phyloP scores from a whole-genome alignment of 2,329 filamentous ascomycete genomes.

The Botrytis fabae region DNA sequence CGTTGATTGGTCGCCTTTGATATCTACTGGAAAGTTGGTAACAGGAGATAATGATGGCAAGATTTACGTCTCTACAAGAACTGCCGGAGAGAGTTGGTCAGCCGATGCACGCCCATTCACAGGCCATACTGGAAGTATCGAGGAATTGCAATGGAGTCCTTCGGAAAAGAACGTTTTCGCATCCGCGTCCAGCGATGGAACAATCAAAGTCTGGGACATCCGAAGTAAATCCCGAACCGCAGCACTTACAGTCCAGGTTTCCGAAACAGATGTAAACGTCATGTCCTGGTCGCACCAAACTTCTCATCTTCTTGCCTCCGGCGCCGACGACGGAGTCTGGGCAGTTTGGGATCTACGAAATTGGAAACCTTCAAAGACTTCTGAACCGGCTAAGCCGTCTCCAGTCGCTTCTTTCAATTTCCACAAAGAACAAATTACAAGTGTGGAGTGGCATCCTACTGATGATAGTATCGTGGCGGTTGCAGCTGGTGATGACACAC shows the following conservation, averaged over 20 bases:
- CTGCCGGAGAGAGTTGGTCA: constrained; percentile 84
- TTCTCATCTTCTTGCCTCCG: constrained; percentile 84
- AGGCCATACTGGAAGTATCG: constrained; percentile 81
- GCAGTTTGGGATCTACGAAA: constrained; percentile 94
- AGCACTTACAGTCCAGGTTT: constrained; percentile 84
- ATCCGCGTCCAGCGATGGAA: constrained; percentile 90
- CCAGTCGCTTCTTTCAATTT: constrained; percentile 93
- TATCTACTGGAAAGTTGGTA: constrained; percentile 79
- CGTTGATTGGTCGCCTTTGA: constrained; percentile 89
- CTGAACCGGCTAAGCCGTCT: constrained; percentile 56
- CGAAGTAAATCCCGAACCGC: constrained; percentile 85
- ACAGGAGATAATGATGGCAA: constrained; percentile 89
- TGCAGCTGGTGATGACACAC: constrained; percentile 87
- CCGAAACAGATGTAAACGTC: constrained; percentile 87
- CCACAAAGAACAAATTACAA: constrained; percentile 95
- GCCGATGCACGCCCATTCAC: constrained; percentile 82
- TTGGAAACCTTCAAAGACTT: constrained; percentile 71
- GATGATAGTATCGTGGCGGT: constrained; percentile 96
- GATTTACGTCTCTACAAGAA: constrained; percentile 85
- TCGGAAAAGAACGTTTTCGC: constrained; percentile 92
- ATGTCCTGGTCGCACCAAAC: constrained; percentile 93
- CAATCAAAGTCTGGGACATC: constrained; percentile 93
- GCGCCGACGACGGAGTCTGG: constrained; percentile 92
- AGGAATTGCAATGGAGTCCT: constrained; percentile 97
- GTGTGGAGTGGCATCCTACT: constrained; percentile 94